A percentile compares a stretch with the other conserved stretches of the same genome.
phyloP scores from a whole-genome alignment of 352 stramenopile species.

The Pythium phragmitis region DNA sequence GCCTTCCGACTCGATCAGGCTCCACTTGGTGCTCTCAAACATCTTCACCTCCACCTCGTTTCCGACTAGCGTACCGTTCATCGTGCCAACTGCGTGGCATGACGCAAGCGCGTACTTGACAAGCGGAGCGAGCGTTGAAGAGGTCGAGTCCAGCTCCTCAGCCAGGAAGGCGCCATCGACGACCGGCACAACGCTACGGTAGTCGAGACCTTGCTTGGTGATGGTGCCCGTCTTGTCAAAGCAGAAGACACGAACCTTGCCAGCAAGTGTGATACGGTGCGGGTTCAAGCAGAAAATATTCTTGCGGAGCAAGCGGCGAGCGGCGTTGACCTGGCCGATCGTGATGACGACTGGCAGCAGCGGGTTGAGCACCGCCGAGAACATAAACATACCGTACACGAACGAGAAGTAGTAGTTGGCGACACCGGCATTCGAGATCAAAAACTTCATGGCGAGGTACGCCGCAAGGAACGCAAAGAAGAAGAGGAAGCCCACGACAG shows the following conservation, averaged over 20 bases:
- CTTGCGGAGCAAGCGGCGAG: conserved; percentile 41
- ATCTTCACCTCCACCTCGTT: conserved; percentile 89
- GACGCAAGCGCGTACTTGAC: conserved; percentile 62
- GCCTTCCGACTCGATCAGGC: conserved; percentile 42
- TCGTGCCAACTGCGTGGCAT: conserved; percentile 80
- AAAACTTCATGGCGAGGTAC: conserved; percentile 31
- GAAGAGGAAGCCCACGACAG: conserved; percentile 41
- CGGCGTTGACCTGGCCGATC: conserved; percentile 53
- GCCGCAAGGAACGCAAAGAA: conserved; percentile 36
- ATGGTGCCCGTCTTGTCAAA: conserved; percentile 73
- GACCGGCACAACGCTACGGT: conserved; percentile 4
- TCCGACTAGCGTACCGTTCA: conserved; percentile 75
- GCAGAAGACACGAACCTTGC: conserved; percentile 54
- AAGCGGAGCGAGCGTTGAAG: conserved; percentile 21
- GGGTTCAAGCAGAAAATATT: conserved; percentile 72
- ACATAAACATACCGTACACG: conserved; percentile 49
- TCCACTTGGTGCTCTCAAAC: conserved; percentile 76
- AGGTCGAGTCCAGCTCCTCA: conserved; percentile 22
- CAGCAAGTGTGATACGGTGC: conserved; percentile 49
- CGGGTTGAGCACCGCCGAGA: conserved; percentile 40
- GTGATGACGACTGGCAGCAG: conserved; percentile 60
- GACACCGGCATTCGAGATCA: conserved; percentile 36
- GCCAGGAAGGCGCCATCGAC: not conserved
- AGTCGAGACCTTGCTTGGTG: conserved; percentile 35
- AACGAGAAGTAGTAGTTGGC: conserved; percentile 54